Conservation (phyloP, 805 yeast species). For the Helenozyma baotianmanensis region DNA sequence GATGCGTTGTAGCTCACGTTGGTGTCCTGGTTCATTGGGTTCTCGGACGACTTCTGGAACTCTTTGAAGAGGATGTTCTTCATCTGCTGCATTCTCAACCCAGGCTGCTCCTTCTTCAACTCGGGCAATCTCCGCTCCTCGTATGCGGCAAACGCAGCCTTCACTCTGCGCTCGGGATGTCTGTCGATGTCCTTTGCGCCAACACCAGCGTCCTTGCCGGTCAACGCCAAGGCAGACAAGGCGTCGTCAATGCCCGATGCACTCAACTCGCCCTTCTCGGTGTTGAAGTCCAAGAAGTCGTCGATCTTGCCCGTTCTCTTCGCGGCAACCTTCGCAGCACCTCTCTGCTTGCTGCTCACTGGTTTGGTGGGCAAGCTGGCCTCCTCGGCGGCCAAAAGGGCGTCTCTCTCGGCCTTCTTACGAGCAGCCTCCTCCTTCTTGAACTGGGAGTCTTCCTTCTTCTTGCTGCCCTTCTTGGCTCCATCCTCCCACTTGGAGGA, state of each 20-base stretch:
- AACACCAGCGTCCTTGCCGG: conserved; percentile 54
- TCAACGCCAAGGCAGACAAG: conserved; percentile 68
- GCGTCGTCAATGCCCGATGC: conserved; percentile 79
- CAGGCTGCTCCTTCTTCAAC: conserved; percentile 70
- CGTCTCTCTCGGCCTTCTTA: conserved; percentile 80
- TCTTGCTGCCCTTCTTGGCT: conserved; percentile 61
- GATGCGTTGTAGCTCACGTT: conserved; percentile 60
- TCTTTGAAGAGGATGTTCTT: conserved; percentile 73
- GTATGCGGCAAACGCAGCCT: conserved; percentile 70
- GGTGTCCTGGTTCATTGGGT: conserved; percentile 79
- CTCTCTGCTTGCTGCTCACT: conserved; percentile 50
- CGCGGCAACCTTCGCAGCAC: conserved; percentile 63
- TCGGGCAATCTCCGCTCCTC: conserved; percentile 72
- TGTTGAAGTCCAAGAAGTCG: conserved; percentile 56
- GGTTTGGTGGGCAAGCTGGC: conserved; percentile 59
- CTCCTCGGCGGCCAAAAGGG: conserved; percentile 59
- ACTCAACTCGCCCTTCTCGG: conserved; percentile 47
- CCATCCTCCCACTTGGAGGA: conserved; percentile 69
- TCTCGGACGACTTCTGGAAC: conserved; percentile 74
- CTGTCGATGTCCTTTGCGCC: conserved; percentile 64
- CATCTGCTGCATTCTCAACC: conserved; percentile 72
- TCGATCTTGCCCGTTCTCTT: conserved; percentile 60
- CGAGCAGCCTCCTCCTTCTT: conserved; percentile 73
- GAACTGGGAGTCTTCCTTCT: conserved; percentile 62
- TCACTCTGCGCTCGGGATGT: conserved; percentile 86